Percentiles rank a stretch among this genome's conserved stretches.
These are phyloP conservation scores for apple (Malus domestica) DNA, from an alignment of 306 rosid genomes.

Conservation along the genomic window DNA sequence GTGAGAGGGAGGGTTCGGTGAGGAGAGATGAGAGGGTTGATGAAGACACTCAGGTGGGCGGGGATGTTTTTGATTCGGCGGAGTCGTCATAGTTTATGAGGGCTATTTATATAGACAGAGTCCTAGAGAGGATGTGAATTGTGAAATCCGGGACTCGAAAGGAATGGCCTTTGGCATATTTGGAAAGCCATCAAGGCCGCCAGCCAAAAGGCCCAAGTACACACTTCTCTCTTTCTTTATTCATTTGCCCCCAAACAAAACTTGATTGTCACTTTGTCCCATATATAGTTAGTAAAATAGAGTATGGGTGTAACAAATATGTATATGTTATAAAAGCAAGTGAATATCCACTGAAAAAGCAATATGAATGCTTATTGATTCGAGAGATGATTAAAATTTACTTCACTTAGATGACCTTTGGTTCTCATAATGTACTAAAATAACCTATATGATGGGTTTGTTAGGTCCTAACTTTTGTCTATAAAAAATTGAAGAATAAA, in stretches of 20 bases:
- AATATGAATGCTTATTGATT: too few relatives aligned
- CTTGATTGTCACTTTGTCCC: neutral
- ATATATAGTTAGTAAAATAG: too few relatives aligned
- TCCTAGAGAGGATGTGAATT: neutral
- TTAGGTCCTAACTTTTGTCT: too few relatives aligned
- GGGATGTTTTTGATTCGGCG: neutral
- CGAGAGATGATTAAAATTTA: too few relatives aligned
- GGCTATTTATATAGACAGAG: neutral
- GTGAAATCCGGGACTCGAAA: neutral
- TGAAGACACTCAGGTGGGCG: neutral
- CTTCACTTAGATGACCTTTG: too few relatives aligned
- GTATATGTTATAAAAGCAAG: too few relatives aligned
- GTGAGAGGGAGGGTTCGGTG: neutral
- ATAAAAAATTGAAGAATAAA: too few relatives aligned
- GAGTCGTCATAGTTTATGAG: neutral
- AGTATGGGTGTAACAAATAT: too few relatives aligned
- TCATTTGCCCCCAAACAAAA: neutral
- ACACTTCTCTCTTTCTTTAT: neutral
- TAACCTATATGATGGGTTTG: too few relatives aligned
- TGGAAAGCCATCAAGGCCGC: neutral
- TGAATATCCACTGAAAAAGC: too few relatives aligned
- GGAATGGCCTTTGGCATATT: constrained; percentile 14
- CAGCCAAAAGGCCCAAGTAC: neutral
- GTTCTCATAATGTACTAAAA: too few relatives aligned
- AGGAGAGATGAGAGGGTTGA: neutral